These are phyloP conservation scores for Colletotrichum sp. DNA, from an alignment of 2,329 filamentous ascomycete species.

Conservation along the genomic window DNA sequence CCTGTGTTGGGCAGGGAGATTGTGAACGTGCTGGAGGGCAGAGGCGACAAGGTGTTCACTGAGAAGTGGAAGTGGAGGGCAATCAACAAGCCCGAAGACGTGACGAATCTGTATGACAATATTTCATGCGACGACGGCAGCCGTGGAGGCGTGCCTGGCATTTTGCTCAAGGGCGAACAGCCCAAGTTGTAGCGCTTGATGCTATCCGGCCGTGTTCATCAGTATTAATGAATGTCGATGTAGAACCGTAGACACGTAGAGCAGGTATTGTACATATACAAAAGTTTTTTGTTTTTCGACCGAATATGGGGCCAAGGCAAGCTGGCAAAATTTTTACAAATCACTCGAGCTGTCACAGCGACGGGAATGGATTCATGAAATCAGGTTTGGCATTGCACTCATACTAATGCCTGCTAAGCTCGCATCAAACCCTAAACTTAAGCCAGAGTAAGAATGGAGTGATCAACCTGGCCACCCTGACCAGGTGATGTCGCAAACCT, in stretches of 20 bases:
- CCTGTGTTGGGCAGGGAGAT: slow-evolving; percentile 69
- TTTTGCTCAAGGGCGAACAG: slow-evolving; percentile 51
- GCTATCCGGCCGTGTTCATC: background rate
- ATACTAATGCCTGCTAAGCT: background rate
- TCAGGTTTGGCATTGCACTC: background rate
- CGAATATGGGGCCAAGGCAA: background rate
- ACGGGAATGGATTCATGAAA: background rate
- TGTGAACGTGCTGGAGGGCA: slow-evolving; percentile 56
- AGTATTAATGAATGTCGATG: background rate
- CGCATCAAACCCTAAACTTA: background rate
- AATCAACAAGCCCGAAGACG: slow-evolving; percentile 42
- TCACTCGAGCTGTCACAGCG: background rate
- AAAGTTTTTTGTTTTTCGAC: background rate
- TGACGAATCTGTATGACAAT: slow-evolving; percentile 38
- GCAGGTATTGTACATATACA: background rate
- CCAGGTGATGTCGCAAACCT: background rate
- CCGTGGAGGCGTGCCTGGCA: slow-evolving; percentile 51
- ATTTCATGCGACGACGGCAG: slow-evolving; percentile 59
- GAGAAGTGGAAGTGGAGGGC: slow-evolving; percentile 70
- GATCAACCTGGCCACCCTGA: background rate
- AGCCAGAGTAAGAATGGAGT: slow-evolving; percentile 3
- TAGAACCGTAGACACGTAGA: background rate
- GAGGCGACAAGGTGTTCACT: slow-evolving; percentile 54
- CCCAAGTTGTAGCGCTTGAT: slow-evolving; percentile 11
- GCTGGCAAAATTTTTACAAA: background rate